phyloP scores from a whole-genome alignment of 148 eudicot genomes.

The Chenopodium berlandieri region DNA sequence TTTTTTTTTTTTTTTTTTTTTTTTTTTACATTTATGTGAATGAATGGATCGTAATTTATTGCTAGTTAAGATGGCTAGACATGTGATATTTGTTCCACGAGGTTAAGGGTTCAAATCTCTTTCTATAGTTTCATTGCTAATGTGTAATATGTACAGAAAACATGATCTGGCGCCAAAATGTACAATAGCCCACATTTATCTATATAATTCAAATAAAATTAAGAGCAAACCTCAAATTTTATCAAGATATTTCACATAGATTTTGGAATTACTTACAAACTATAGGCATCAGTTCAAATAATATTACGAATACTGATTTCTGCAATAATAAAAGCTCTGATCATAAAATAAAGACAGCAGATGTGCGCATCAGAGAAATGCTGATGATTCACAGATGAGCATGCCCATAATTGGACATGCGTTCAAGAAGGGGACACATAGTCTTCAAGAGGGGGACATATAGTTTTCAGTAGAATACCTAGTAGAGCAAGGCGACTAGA shows the following conservation, averaged over 20 bases:
- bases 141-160: background rate
- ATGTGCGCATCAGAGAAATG: background rate
- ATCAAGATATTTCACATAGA: background rate
- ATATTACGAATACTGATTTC: constrained; percentile 7
- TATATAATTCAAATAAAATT: background rate
- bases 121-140: background rate
- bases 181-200: background rate
- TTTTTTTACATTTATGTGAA: no score
- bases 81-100: no score
- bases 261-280: constrained; percentile 13
- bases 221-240: background rate
- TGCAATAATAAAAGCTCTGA: constrained; percentile 5
- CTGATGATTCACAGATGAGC: background rate
- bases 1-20: no score
- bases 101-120: no score
- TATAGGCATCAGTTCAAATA: background rate
- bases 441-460: background rate
- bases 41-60: no score
- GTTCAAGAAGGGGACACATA: background rate
- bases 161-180: background rate
- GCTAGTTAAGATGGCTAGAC: no score
- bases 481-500: constrained; percentile 17
- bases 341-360: constrained; percentile 8
- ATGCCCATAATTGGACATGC: background rate
- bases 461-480: background rate